Conservation (phyloP, 1,139 yeast species). For the Zhuliangozyma blackwelliae region DNA sequence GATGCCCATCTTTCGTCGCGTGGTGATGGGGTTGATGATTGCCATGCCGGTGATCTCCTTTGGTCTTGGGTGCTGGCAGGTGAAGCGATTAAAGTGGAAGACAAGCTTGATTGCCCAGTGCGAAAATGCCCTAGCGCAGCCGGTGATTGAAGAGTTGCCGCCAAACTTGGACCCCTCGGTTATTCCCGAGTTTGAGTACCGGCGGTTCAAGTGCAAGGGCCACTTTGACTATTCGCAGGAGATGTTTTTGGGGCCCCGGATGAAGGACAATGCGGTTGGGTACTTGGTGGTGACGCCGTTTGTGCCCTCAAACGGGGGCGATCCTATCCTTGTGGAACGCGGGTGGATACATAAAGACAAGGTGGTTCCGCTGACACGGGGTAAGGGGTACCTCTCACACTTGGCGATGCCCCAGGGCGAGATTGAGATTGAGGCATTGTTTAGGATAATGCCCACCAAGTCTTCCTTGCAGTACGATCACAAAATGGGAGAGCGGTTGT, state of each 20-base stretch:
- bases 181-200: slow-evolving; percentile 69
- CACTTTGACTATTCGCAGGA: slow-evolving; percentile 81
- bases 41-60: slow-evolving; percentile 89
- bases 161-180: slow-evolving; percentile 51
- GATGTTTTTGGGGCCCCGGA: slow-evolving; percentile 87
- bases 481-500: slow-evolving; percentile 54
- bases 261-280: slow-evolving; percentile 72
- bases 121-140: slow-evolving; percentile 73
- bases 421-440: slow-evolving; percentile 67
- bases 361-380: slow-evolving; percentile 60
- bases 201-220: slow-evolving; percentile 72
- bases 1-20: slow-evolving; percentile 38
- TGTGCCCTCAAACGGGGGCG: slow-evolving; percentile 67
- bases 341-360: slow-evolving; percentile 87
- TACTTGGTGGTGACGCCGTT: slow-evolving; percentile 81
- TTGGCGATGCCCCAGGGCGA: slow-evolving; percentile 72
- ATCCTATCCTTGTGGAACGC: slow-evolving; percentile 72
- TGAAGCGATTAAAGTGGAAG: slow-evolving; percentile 82
- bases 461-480: slow-evolving; percentile 77
- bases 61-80: slow-evolving; percentile 92
- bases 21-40: slow-evolving; percentile 56
- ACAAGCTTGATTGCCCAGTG: slow-evolving; percentile 75
- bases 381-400: slow-evolving; percentile 46
- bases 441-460: slow-evolving; percentile 66
- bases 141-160: slow-evolving; percentile 68